Conservation (phyloP, 345 rosid genomes). For the Ceriops zippeliana region DNA sequence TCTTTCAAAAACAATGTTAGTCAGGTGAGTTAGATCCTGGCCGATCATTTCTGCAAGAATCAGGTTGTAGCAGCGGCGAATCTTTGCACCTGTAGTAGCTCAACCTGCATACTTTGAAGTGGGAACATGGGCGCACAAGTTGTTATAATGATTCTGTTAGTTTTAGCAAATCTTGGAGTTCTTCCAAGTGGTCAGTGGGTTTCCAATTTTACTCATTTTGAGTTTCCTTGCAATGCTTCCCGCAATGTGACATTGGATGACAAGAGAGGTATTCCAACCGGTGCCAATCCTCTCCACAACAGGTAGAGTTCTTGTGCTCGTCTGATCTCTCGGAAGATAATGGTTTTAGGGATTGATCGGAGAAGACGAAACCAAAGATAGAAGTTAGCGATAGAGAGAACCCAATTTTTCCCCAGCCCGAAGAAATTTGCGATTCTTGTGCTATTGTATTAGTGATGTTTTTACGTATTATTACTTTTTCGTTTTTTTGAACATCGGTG, state of each 20-base stretch:
- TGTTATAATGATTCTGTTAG: constrained; percentile 17
- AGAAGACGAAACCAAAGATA: not conserved
- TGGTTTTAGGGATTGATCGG: not conserved
- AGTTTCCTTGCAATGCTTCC: constrained; percentile 18
- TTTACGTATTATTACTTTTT: too few species aligned
- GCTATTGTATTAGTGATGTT: not conserved
- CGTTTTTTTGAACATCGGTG: not conserved
- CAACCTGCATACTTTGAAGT: not conserved
- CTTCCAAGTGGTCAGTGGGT: not conserved
- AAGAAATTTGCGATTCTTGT: not conserved
- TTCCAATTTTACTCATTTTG: constrained; percentile 9
- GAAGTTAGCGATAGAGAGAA: not conserved
- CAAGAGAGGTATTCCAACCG: constrained; percentile 43
- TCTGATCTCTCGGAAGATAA: not conserved
- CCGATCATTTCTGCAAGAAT: not conserved
- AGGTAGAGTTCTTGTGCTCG: constrained; percentile 7
- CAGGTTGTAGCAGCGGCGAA: not conserved
- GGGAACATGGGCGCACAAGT: constrained; percentile 9
- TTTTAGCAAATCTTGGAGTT: constrained; percentile 18
- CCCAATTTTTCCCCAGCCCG: not conserved
- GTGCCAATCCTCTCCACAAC: constrained; percentile 46
- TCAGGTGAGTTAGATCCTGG: too few species aligned
- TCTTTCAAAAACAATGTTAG: too few species aligned
- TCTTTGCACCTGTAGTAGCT: not conserved
- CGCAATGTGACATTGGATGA: constrained; percentile 27